Evolutionary conservation across 805 yeast species (phyloP), one percentile per base, ranked within the genome.

Genomic region (Zygosaccharomyces siamensis): DNA sequence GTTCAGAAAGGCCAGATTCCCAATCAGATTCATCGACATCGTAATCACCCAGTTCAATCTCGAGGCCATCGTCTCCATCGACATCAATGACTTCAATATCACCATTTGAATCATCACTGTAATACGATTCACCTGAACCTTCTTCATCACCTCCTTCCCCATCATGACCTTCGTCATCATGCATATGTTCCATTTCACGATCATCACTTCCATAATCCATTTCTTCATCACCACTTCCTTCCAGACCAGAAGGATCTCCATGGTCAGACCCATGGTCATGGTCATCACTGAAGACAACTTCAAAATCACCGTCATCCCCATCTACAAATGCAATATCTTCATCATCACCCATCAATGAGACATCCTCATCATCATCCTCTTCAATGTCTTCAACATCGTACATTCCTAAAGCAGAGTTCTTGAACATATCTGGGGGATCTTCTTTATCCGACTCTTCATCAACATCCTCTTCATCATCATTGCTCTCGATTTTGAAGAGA

Each of bases 341-440:
- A 20, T 66, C 77, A 49, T 71, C 77, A 7, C 72, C 78, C 44
- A 72, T 68, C 48, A 72, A 73, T 7, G 71, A 72, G 4, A 73
- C 81, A 23, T 72, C 76, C 36, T 75, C 81, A 21, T 72, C 78
- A n/a, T 72, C 79, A 7, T 77, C 83, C 39, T 79, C 78, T 53
- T 80, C 84, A 31, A 78, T 76, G 45, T 84, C 93, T 30, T 77
- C 86, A 35, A 86, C 83, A 58, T 92, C 97, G 63, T 85, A 92
- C 95, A 92, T 90, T 1, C 97, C 97, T 36, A 92, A 72, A 0
- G 97, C 87, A 0, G 97, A 90, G 62, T 93, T 90, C 35, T 84
- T 73, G 66, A 92, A 81, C 60, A 90, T 72, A 63, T 90, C 90
- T 0, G 95, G 89, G 0, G 89, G 79, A 46, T 88, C 92, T 46